These are phyloP conservation scores for Atkinsonella hypoxylon DNA, from an alignment of 2,329 filamentous ascomycete genomes.

Conservation along the genomic window DNA sequence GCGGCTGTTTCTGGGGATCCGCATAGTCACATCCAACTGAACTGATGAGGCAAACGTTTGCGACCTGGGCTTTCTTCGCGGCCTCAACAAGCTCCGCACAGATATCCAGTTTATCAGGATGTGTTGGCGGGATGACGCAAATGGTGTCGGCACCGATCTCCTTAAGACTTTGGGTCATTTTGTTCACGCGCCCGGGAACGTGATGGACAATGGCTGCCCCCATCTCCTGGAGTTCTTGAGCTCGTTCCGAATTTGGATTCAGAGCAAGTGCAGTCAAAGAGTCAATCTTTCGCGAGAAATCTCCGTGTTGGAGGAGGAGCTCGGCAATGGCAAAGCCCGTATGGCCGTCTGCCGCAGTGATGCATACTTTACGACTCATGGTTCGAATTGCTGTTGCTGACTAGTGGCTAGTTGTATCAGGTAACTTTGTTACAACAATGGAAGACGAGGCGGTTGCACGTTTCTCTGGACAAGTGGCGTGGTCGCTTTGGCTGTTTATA, in stretches of 20 bases:
- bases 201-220: constrained; percentile 31
- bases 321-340: constrained; percentile 39
- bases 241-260: constrained; percentile 23
- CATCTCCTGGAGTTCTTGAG: constrained; percentile 27
- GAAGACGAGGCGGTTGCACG: not conserved
- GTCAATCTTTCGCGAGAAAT: constrained; percentile 29
- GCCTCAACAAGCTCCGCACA: constrained; percentile 31
- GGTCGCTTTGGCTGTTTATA: not conserved
- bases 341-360: constrained; percentile 37
- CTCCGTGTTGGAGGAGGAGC: constrained; percentile 29
- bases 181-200: constrained; percentile 26
- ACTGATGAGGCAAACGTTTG: constrained; percentile 35
- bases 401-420: not conserved
- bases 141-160: constrained; percentile 33
- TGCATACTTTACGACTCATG: constrained; percentile 35
- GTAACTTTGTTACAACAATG: not conserved
- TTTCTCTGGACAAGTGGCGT: not conserved
- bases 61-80: constrained; percentile 30
- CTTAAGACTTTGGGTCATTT: constrained; percentile 27
- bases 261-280: constrained; percentile 29
- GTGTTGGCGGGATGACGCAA: constrained; percentile 36
- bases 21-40: constrained; percentile 38
- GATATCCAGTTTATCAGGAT: constrained; percentile 33
- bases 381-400: not conserved
- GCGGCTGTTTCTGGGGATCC: constrained; percentile 33